phyloP scores from a whole-genome alignment of 352 stramenopile species.

The Vaucheria bursata region DNA sequence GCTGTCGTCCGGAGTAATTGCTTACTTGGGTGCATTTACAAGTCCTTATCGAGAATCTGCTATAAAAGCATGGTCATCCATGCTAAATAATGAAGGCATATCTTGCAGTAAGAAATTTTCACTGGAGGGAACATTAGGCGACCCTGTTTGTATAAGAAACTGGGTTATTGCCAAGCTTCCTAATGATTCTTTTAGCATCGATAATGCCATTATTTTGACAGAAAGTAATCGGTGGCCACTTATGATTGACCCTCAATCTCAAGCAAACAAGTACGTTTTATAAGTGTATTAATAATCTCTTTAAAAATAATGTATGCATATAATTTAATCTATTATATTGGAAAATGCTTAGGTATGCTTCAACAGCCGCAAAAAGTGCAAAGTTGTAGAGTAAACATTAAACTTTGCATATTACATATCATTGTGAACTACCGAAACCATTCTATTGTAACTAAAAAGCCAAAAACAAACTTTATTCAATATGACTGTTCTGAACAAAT shows the following conservation, averaged over 20 bases:
- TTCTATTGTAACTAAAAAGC: too few species aligned
- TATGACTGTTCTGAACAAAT: too few species aligned
- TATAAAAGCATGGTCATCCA: constrained; percentile 65
- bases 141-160: constrained; percentile 77
- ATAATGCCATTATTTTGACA: constrained; percentile 87
- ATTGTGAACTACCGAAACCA: too few species aligned
- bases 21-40: constrained; percentile 84
- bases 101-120: constrained; percentile 70
- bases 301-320: too few species aligned
- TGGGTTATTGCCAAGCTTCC: constrained; percentile 89
- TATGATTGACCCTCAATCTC: constrained; percentile 93
- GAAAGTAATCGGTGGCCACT: constrained; percentile 80
- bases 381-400: too few species aligned
- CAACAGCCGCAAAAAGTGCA: too few species aligned
- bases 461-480: too few species aligned
- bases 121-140: constrained; percentile 72
- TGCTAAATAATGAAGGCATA: constrained; percentile 54
- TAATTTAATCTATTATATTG: too few species aligned
- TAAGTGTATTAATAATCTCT: too few species aligned
- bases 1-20: constrained; percentile 80
- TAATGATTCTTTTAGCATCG: constrained; percentile 86
- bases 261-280: too few species aligned
- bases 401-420: too few species aligned
- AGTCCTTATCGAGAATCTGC: constrained; percentile 75
- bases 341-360: too few species aligned